A percentile compares a stretch with the other conserved stretches of the same genome.
Evolutionary conservation across 257 asterid genomes (phyloP).

Genomic region (Capsicum rhomboideum): DNA sequence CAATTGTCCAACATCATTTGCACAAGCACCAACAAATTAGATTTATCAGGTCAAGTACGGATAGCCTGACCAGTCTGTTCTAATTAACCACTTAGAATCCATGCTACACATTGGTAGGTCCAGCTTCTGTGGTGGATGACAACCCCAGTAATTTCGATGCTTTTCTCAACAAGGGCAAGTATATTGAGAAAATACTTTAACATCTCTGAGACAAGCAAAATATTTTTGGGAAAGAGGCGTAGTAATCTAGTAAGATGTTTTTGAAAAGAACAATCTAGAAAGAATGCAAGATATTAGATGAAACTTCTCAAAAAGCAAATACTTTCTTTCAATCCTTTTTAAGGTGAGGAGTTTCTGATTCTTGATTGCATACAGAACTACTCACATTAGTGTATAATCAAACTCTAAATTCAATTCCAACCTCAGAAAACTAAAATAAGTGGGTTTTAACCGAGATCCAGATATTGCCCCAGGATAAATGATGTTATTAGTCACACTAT

Average conservation of each 20-base stretch:
- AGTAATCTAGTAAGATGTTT: neutral
- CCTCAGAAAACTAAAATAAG: neutral
- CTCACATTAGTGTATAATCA: neutral
- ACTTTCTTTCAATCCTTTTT: neutral
- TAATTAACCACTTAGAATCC: neutral
- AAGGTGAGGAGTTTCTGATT: neutral
- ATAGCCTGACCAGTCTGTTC: neutral
- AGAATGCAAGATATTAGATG: neutral
- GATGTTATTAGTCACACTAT: neutral
- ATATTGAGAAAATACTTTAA: neutral
- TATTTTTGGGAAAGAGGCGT: neutral
- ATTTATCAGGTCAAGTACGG: neutral
- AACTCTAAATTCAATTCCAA: neutral
- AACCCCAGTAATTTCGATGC: neutral
- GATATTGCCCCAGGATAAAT: neutral
- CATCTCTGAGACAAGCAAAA: neutral
- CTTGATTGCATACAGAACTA: neutral
- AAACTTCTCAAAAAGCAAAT: neutral
- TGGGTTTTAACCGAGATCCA: neutral
- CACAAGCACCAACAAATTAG: neutral
- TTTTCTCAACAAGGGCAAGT: neutral
- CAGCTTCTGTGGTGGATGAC: neutral
- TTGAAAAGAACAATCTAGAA: neutral
- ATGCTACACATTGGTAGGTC: neutral
- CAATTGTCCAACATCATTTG: neutral